Percentiles rank a stretch among this genome's conserved stretches.
These are phyloP conservation scores for Mycena kentingensis DNA, from an alignment of 768 basidiomycete species.

Conservation along the genomic window DNA sequence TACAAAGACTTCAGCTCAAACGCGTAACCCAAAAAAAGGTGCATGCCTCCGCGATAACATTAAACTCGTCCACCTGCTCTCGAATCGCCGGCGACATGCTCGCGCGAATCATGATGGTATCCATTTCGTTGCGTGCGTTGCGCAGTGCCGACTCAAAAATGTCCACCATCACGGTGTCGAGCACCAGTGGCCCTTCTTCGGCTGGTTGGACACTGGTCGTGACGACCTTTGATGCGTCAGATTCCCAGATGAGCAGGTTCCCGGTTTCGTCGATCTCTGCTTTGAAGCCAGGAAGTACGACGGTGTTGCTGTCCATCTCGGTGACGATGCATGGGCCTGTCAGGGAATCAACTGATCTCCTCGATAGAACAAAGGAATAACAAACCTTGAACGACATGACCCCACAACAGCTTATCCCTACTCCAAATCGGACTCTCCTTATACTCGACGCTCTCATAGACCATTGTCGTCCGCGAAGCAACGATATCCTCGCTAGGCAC, in stretches of 20 bases:
- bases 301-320: slow-evolving; percentile 18
- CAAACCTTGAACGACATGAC: slow-evolving; percentile 10
- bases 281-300: slow-evolving; percentile 13
- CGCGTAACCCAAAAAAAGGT: neutral
- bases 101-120: slow-evolving; percentile 15
- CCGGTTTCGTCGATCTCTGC: slow-evolving; percentile 20
- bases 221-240: neutral
- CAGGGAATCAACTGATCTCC: neutral
- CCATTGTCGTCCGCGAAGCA: slow-evolving; percentile 1
- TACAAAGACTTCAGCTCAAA: neutral
- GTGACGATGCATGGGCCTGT: slow-evolving; percentile 6
- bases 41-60: slow-evolving; percentile 12
- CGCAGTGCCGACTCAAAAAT: slow-evolving; percentile 18
- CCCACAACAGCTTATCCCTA: slow-evolving; percentile 9
- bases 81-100: slow-evolving; percentile 15
- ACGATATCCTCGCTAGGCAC: slow-evolving; percentile 1
- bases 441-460: slow-evolving; percentile 3
- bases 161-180: slow-evolving; percentile 16
- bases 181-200: neutral
- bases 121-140: slow-evolving; percentile 22
- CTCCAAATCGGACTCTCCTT: slow-evolving; percentile 11
- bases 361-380: neutral
- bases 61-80: slow-evolving; percentile 11
- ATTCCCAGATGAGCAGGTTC: slow-evolving; percentile 19
- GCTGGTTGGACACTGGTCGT: neutral